A percentile compares a stretch with the other conserved stretches of the same genome.
Evolutionary conservation across 2,329 filamentous ascomycete genomes (phyloP).

Genomic region (Sporothrix globosa): DNA sequence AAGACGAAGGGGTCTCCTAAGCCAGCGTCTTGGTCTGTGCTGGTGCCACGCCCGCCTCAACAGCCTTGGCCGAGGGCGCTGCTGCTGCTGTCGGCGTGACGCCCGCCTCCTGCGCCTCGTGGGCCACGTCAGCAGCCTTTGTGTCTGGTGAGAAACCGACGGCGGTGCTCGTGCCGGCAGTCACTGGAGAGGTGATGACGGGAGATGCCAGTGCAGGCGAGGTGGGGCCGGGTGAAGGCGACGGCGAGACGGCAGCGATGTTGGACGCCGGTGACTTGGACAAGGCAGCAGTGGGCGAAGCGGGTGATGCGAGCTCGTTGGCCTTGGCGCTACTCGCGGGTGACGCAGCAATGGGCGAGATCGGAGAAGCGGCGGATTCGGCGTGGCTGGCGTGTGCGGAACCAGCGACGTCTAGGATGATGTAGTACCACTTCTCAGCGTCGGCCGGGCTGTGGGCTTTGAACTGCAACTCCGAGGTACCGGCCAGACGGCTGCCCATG

Average conservation of each 20-base stretch:
- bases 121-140: slow-evolving; percentile 30
- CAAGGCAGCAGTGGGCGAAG: slow-evolving; percentile 13
- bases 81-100: slow-evolving; percentile 41
- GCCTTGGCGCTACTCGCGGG: slow-evolving; percentile 36
- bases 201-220: slow-evolving; percentile 9
- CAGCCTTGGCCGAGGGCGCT: slow-evolving; percentile 39
- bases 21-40: slow-evolving; percentile 10
- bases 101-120: slow-evolving; percentile 54
- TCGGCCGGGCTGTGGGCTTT: slow-evolving; percentile 82
- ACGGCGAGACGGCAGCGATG: background rate
- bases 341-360: slow-evolving; percentile 42
- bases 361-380: slow-evolving; percentile 41
- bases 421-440: slow-evolving; percentile 81
- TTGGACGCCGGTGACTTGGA: background rate
- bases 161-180: slow-evolving; percentile 33
- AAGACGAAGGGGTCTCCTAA: slow-evolving; percentile 16
- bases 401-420: slow-evolving; percentile 67
- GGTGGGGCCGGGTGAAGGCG: slow-evolving; percentile 13
- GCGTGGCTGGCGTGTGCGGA: slow-evolving; percentile 48
- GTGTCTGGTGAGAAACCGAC: slow-evolving; percentile 25
- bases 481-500: slow-evolving; percentile 77
- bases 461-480: slow-evolving; percentile 79
- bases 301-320: slow-evolving; percentile 9
- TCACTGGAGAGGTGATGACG: slow-evolving; percentile 16
- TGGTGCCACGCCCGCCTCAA: slow-evolving; percentile 21